Evolutionary conservation across 371 early-diverging fungal genomes (phyloP).

Genomic region (Furculomyces boomerangus): DNA sequence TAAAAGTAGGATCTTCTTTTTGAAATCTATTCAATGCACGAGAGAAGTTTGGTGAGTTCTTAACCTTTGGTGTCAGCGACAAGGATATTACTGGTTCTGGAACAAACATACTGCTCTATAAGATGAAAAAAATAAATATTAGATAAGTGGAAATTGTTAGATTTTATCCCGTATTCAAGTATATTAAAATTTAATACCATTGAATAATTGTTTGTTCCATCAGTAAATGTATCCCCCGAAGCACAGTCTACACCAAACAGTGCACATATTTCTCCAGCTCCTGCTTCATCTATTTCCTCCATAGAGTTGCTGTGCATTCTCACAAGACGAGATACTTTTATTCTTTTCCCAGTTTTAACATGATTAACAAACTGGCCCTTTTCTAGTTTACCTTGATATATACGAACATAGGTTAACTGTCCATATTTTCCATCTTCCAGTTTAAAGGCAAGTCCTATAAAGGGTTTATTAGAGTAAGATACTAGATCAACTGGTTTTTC

Average conservation of each 20-base stretch:
- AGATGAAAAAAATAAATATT: background rate
- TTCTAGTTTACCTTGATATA: conserved; percentile 84
- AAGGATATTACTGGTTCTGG: conserved; percentile 95
- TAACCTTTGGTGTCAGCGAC: conserved; percentile 71
- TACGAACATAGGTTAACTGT: conserved; percentile 89
- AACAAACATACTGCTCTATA: conserved; percentile 77
- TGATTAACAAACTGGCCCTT: conserved; percentile 78
- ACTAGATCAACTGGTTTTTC: conserved; percentile 27
- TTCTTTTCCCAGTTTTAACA: conserved; percentile 78
- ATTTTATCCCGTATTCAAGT: background rate
- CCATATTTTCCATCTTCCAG: conserved; percentile 92
- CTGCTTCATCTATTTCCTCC: conserved; percentile 90
- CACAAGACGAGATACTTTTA: conserved; percentile 88
- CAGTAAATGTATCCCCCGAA: conserved; percentile 92
- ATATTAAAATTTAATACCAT: conserved; percentile 28
- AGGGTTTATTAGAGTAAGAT: conserved; percentile 48
- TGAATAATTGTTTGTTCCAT: conserved; percentile 63
- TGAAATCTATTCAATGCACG: conserved; percentile 90
- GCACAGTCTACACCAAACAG: conserved; percentile 96
- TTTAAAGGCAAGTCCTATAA: conserved; percentile 85
- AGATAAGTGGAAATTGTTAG: background rate
- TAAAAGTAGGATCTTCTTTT: conserved; percentile 95
- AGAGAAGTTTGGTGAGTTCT: conserved; percentile 82
- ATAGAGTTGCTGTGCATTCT: conserved; percentile 97
- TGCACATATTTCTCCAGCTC: conserved; percentile 95